Conservation (phyloP, 1,284 basidiomycete genomes). For the Neolentinus lepideus region DNA sequence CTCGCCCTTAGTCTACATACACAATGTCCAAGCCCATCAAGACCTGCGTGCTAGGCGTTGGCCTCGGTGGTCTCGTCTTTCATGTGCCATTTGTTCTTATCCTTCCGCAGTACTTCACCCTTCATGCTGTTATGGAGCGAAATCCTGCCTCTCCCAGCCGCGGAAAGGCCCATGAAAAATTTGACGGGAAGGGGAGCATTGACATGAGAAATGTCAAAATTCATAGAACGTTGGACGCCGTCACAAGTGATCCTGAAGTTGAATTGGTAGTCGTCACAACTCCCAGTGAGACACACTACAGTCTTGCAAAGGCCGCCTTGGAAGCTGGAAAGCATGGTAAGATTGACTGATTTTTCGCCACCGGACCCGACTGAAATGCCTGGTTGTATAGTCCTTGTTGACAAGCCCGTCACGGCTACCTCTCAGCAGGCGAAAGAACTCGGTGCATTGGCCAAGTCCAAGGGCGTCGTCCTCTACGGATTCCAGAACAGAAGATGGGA, state of each 20-base stretch:
- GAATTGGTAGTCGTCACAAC: slow-evolving; percentile 71
- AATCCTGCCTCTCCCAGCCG: slow-evolving; percentile 44
- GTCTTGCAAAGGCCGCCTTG: slow-evolving; percentile 56
- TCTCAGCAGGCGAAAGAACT: slow-evolving; percentile 62
- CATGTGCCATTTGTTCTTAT: slow-evolving; percentile 75
- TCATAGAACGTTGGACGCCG: slow-evolving; percentile 46
- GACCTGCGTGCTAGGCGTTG: slow-evolving; percentile 70
- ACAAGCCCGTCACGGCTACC: slow-evolving; percentile 78
- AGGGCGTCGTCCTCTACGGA: slow-evolving; percentile 62
- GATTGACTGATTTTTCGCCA: slow-evolving; percentile 9
- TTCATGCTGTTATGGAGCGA: slow-evolving; percentile 62
- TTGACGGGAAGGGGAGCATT: slow-evolving; percentile 27
- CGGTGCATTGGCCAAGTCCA: slow-evolving; percentile 54
- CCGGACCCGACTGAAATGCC: not conserved
- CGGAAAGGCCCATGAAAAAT: slow-evolving; percentile 57
- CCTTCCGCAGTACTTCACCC: slow-evolving; percentile 64
- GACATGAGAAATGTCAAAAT: slow-evolving; percentile 40
- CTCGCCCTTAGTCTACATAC: slow-evolving; percentile 9
- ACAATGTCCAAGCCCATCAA: slow-evolving; percentile 40
- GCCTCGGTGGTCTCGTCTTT: slow-evolving; percentile 70
- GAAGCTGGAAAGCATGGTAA: slow-evolving; percentile 75
- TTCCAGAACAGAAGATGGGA: slow-evolving; percentile 85
- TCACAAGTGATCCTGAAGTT: slow-evolving; percentile 50
- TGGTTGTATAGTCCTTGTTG: slow-evolving; percentile 60
- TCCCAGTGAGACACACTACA: slow-evolving; percentile 77